Percentiles rank a stretch among this genome's conserved stretches.
Evolutionary conservation across 768 basidiomycete species (phyloP).

Genomic region (Kwoniella mangroviensis): DNA sequence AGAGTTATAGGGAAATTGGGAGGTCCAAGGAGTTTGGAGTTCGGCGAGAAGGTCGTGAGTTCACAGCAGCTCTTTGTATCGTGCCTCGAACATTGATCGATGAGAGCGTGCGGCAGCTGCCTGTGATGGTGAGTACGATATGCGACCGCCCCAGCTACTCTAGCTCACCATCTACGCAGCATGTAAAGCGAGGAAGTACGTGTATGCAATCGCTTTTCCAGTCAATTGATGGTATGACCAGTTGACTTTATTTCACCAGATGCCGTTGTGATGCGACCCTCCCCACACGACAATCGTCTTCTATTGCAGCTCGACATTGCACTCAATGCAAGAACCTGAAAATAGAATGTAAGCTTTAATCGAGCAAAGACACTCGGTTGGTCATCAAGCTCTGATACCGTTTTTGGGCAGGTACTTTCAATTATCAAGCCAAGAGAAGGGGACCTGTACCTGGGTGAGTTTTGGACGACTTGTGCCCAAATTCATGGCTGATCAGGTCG

Average conservation of each 20-base stretch:
- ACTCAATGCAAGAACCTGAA: slow-evolving; percentile 7
- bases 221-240: background rate
- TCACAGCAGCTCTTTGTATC: background rate
- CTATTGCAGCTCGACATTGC: slow-evolving; percentile 6
- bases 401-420: slow-evolving; percentile 5
- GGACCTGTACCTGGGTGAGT: slow-evolving; percentile 12
- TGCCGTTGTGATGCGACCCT: slow-evolving; percentile 5
- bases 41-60: slow-evolving; percentile 9
- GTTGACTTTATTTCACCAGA: background rate
- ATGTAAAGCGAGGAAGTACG: slow-evolving; percentile 14
- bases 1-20: background rate
- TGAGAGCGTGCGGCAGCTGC: background rate
- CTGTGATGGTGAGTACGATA: slow-evolving; percentile 7
- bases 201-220: background rate
- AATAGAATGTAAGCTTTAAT: slow-evolving; percentile 1
- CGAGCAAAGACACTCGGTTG: background rate
- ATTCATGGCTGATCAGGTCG: background rate
- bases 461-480: no score
- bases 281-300: background rate
- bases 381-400: background rate
- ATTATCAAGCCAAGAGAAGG: slow-evolving; percentile 4
- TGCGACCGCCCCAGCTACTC: background rate
- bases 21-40: slow-evolving; percentile 2
- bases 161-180: background rate
- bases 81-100: background rate